Conservation (phyloP, 345 rosid species). For the Conringia planisiliqua region DNA sequence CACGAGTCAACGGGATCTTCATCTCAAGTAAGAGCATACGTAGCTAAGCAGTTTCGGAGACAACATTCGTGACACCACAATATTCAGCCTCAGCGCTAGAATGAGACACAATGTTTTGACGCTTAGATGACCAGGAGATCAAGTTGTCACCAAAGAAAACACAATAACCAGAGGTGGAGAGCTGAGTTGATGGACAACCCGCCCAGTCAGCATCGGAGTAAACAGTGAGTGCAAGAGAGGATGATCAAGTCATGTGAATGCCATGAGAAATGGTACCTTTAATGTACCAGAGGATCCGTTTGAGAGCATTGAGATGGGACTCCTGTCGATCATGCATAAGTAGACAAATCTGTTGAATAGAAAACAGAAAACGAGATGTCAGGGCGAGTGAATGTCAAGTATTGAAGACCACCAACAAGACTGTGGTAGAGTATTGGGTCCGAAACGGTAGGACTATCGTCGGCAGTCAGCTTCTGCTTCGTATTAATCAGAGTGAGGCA, state of each 20-base stretch:
- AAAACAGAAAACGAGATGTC: not conserved
- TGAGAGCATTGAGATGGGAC: too few species aligned
- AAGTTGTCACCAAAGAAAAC: not conserved
- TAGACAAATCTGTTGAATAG: not conserved
- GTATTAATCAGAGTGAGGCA: not conserved
- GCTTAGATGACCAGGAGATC: too few species aligned
- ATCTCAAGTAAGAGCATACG: too few species aligned
- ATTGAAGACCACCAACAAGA: not conserved
- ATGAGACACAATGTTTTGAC: too few species aligned
- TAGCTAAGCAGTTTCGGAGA: too few species aligned
- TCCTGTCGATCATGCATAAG: too few species aligned
- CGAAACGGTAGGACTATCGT: not conserved
- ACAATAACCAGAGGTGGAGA: not conserved
- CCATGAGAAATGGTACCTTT: too few species aligned
- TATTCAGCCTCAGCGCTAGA: too few species aligned
- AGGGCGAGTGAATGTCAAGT: not conserved
- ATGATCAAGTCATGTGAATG: too few species aligned
- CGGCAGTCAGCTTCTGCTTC: not conserved
- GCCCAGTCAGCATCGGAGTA: not conserved
- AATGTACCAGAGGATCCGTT: too few species aligned
- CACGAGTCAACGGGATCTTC: too few species aligned
- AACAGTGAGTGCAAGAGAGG: not conserved
- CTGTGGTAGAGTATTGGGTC: not conserved
- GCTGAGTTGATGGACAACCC: not conserved
- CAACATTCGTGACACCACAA: too few species aligned